A percentile compares a stretch with the other conserved stretches of the same genome.
Evolutionary conservation across 1,284 basidiomycete genomes (phyloP).

Genomic region (Austropuccinia psidii): DNA sequence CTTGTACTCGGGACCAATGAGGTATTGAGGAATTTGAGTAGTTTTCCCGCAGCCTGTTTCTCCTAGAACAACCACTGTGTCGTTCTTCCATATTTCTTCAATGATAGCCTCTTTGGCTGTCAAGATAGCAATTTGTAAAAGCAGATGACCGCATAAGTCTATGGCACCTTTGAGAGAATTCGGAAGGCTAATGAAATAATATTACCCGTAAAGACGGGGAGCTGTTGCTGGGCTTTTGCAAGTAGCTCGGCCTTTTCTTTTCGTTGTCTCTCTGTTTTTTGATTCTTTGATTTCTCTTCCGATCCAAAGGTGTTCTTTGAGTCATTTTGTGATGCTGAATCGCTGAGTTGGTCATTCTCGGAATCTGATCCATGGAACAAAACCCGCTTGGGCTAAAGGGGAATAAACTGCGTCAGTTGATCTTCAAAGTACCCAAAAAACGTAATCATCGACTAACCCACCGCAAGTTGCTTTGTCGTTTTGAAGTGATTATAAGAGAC

Average conservation of each 20-base stretch:
- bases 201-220: conserved; percentile 25
- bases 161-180: background rate
- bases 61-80: conserved; percentile 83
- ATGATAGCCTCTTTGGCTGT: conserved; percentile 69
- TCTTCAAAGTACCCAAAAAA: too few species aligned
- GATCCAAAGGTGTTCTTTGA: background rate
- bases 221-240: background rate
- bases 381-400: background rate
- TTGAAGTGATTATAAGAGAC: too few species aligned
- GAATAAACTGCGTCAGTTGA: too few species aligned
- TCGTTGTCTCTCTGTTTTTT: background rate
- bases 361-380: conserved; percentile 4
- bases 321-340: background rate
- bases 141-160: too few species aligned
- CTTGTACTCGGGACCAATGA: conserved; percentile 59
- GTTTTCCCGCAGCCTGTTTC: conserved; percentile 98
- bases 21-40: conserved; percentile 86
- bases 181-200: background rate
- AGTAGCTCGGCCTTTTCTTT: conserved; percentile 13
- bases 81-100: conserved; percentile 64
- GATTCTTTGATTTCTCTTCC: background rate
- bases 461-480: too few species aligned
- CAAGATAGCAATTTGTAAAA: background rate
- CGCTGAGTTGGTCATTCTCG: background rate
- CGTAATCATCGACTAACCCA: too few species aligned